phyloP scores from a whole-genome alignment of 2,329 filamentous ascomycete species.

The Chaetothyriales sp. region DNA sequence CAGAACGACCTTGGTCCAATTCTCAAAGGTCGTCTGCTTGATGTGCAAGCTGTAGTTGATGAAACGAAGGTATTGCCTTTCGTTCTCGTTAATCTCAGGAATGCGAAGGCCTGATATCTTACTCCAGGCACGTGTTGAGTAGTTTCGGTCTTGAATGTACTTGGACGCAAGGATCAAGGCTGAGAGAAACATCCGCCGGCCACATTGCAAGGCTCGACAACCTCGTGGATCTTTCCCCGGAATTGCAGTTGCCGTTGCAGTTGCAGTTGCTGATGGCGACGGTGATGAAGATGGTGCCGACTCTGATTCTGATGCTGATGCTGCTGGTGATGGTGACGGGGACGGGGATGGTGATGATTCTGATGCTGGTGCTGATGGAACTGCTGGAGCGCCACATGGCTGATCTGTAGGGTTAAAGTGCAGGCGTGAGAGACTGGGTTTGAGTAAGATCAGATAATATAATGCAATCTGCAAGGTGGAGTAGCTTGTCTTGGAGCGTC shows the following conservation, averaged over 20 bases:
- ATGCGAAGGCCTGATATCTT: constrained; percentile 96
- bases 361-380: too few species aligned
- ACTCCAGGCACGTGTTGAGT: constrained; percentile 93
- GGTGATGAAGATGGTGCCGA: too few species aligned
- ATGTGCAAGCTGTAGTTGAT: constrained; percentile 95
- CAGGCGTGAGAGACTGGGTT: constrained; percentile 66
- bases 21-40: constrained; percentile 70
- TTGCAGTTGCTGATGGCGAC: too few species aligned
- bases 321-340: too few species aligned
- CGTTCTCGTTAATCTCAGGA: constrained; percentile 89
- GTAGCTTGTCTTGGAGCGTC: constrained; percentile 89
- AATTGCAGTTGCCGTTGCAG: neutral
- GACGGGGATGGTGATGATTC: too few species aligned
- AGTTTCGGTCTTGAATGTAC: constrained; percentile 95
- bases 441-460: constrained; percentile 91
- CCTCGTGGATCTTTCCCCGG: constrained; percentile 32
- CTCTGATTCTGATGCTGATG: too few species aligned
- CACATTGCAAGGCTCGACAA: constrained; percentile 71
- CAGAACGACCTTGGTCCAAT: constrained; percentile 85
- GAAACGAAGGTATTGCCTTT: constrained; percentile 76
- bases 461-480: constrained; percentile 92
- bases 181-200: constrained; percentile 90
- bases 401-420: constrained; percentile 88
- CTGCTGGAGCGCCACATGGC: constrained; percentile 42
- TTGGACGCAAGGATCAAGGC: constrained; percentile 93